Evolutionary conservation across 2,329 filamentous ascomycete species (phyloP), one percentile per base, ranked within the genome.

Genomic region (Colletotrichum filicis): DNA sequence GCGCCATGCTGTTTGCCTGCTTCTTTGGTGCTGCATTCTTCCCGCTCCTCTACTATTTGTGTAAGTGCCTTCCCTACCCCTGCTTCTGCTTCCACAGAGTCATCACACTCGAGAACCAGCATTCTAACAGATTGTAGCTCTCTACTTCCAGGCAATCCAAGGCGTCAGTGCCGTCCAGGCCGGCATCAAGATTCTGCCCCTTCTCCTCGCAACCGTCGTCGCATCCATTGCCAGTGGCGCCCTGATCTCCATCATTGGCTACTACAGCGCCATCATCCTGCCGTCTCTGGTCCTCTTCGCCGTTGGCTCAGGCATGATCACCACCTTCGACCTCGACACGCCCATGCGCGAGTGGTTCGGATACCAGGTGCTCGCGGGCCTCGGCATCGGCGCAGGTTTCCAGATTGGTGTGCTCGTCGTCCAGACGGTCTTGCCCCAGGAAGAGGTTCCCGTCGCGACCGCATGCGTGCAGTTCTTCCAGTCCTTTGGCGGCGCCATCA

Each of bases 401-500:
- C 86, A 88, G 77, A 81, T 84, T n/a, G 82, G 83, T 60, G 80
- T 86, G 19, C 81, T 87, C 4, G 85, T 87, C 6, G 85, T 89
- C 2, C 89, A 91, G 76, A 89, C 87, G 55, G 85, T 85, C 0
- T 81, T 90, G 2, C 79, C 85, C 0, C 82, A 85, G 37, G 82
- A 85, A 2, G 85, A 87, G 70, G 83, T 89, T 19, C 86, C 88
- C 1, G 83, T 88, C 1, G 88, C 82, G 32, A 88, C 86, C 5
- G 87, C 87, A 6, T 86, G 83, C 63, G 84, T 89, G 1, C 85
- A 87, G 46, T 92, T 94, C 81, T 91, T 90, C 82, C 90, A 93
- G 78, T 86, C 87, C 1, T 85, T 94, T 4, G 92, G 92, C 53
- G 92, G 92, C 4, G 90, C 92, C 2, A 81, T 94, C 28, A 89